Evolutionary conservation across 306 rosid genomes (phyloP), one percentile per base, ranked within the genome.

Genomic region (Gynostemma pentaphyllum): DNA sequence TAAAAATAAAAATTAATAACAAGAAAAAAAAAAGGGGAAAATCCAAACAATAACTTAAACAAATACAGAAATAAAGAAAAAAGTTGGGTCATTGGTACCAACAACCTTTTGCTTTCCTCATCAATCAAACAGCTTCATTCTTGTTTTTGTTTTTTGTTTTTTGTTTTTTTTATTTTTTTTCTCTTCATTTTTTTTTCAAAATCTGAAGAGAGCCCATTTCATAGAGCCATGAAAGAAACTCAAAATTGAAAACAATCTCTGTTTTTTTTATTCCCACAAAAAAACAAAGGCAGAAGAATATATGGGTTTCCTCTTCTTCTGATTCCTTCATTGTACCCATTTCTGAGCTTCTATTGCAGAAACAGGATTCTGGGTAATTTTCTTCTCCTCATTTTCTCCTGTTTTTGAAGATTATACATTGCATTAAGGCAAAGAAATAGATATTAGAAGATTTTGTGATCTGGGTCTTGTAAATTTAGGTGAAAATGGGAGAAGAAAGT

Each of bases 21-120:
- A 56, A 66, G 67, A 59, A 18, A 66, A 54, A 76, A 53, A 29
- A 1, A 8, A 34, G 29, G 7, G 7, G 2, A 2, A 9, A 28
- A 53, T 14, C 0, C 16, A 39, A 41, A 37, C 37, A 24, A 40
- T 3, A 32, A 32, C 37, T 32, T 32, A 7, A 32, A 32, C 37
- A 40, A 61, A 5, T 61, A 61, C 71, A 37, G 74, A 75, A 70
- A 75, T 64, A 78, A 66, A 69, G 77, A 50, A 56, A 78, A 60
- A 75, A 66, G 16, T 29, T 73, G 44, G 45, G 69, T 45, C 76
- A 62, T 73, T 66, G 73, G 63, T 68, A 71, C 85, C 76, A 72
- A 66, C 75, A 21, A 55, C 67, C 80, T 74, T 75, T 83, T 70
- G 80, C 75, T 77, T 74, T 79, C 78, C 79, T 67, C 72, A 66